These are phyloP conservation scores for Yamadazyma laniorum DNA, from an alignment of 805 yeast genomes.

Conservation along the genomic window DNA sequence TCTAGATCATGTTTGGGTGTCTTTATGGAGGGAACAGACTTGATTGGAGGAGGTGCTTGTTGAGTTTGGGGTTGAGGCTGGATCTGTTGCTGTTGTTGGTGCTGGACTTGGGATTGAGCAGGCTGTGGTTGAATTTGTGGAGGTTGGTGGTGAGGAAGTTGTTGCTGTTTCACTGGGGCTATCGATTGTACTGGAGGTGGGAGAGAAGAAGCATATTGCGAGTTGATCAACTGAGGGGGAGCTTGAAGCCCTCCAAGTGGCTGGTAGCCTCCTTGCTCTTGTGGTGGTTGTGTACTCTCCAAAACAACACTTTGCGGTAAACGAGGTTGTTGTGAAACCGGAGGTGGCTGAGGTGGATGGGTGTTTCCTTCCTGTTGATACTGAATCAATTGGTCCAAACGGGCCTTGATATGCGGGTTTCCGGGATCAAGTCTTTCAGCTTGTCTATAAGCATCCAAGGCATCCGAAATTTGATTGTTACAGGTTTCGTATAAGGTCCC, in stretches of 20 bases:
- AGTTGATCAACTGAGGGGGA: slow-evolving; percentile 8
- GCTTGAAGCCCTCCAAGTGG: slow-evolving; percentile 6
- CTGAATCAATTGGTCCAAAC: slow-evolving; percentile 80
- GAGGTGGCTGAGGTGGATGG: slow-evolving; percentile 66
- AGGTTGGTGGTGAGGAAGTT: slow-evolving; percentile 1
- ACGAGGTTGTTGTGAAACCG: slow-evolving; percentile 59
- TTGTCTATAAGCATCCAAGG: slow-evolving; percentile 93
- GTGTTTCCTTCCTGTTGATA: slow-evolving; percentile 68
- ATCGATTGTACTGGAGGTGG: neutral
- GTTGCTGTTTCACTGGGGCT: neutral
- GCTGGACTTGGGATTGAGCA: slow-evolving; percentile 7
- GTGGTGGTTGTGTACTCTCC: slow-evolving; percentile 35
- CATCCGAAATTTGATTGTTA: slow-evolving; percentile 92
- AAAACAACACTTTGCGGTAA: slow-evolving; percentile 66
- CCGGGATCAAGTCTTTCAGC: slow-evolving; percentile 95
- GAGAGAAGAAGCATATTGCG: neutral
- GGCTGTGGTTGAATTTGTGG: slow-evolving; percentile 6
- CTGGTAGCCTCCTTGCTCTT: slow-evolving; percentile 16
- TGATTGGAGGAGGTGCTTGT: neutral
- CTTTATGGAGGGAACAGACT: slow-evolving; percentile 7
- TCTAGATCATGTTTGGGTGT: slow-evolving; percentile 38
- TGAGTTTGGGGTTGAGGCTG: slow-evolving; percentile 2
- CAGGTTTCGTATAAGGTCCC: slow-evolving; percentile 97
- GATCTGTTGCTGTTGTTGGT: slow-evolving; percentile 3
- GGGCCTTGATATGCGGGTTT: slow-evolving; percentile 89